Conservation (phyloP, 1,139 yeast species). For the Protomyces inouyei region DNA sequence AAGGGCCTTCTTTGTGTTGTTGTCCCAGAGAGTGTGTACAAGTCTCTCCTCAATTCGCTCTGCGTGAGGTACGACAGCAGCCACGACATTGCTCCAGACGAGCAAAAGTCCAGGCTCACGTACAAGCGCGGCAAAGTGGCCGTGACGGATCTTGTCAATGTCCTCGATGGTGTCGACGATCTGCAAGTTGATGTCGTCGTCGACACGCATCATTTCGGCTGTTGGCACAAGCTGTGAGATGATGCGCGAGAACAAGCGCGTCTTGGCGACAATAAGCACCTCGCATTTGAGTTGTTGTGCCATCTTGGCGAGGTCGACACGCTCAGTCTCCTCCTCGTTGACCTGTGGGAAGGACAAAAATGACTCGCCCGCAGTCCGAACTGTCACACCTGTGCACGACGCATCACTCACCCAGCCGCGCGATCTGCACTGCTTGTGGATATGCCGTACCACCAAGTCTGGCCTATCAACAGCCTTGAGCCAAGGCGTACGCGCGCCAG, state of each 20-base stretch:
- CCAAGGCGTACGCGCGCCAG: neutral
- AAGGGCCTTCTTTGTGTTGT: neutral
- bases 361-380: neutral
- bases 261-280: neutral
- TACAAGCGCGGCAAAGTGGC: constrained; percentile 29
- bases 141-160: constrained; percentile 14
- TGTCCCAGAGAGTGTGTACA: constrained; percentile 18
- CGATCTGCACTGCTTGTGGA: constrained; percentile 4
- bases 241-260: neutral
- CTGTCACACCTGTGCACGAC: neutral
- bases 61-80: constrained; percentile 3
- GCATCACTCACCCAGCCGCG: constrained; percentile 1
- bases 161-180: neutral
- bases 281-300: constrained; percentile 4
- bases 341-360: neutral
- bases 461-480: neutral
- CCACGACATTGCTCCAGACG: constrained; percentile 30
- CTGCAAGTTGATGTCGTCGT: constrained; percentile 3
- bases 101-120: constrained; percentile 25
- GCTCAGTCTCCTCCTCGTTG: neutral
- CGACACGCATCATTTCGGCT: constrained; percentile 2
- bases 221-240: constrained; percentile 1
- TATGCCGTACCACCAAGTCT: constrained; percentile 1
- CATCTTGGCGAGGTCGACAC: neutral
- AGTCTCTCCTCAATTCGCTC: constrained; percentile 4